phyloP scores from a whole-genome alignment of 1,284 basidiomycete species.

The Rhodotorula glutinis region DNA sequence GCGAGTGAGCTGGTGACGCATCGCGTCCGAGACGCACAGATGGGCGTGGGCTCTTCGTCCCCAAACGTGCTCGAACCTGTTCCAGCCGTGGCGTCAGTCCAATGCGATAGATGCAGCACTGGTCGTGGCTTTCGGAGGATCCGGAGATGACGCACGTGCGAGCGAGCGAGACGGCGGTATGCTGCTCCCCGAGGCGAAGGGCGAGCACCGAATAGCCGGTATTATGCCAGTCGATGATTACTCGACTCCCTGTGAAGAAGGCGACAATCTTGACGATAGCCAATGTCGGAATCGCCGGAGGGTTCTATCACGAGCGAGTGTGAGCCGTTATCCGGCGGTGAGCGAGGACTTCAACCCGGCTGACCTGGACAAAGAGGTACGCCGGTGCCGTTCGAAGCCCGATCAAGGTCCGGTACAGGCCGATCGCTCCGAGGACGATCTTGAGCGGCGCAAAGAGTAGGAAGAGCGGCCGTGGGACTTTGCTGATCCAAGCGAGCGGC shows the following conservation, averaged over 20 bases:
- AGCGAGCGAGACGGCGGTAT: slow-evolving; percentile 69
- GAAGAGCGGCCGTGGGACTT: slow-evolving; percentile 62
- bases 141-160: slow-evolving; percentile 57
- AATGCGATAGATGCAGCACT: not conserved
- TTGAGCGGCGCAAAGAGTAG: slow-evolving; percentile 75
- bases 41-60: slow-evolving; percentile 80
- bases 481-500: slow-evolving; percentile 59
- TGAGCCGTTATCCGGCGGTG: not conserved
- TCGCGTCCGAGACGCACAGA: slow-evolving; percentile 87
- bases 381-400: slow-evolving; percentile 67
- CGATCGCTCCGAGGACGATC: slow-evolving; percentile 64
- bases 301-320: slow-evolving; percentile 63
- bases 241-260: slow-evolving; percentile 64
- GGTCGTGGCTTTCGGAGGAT: not conserved
- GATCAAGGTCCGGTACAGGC: slow-evolving; percentile 63
- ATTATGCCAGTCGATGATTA: slow-evolving; percentile 99
- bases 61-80: slow-evolving; percentile 76
- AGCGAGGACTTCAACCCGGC: slow-evolving; percentile 39
- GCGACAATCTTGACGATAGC: slow-evolving; percentile 71
- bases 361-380: slow-evolving; percentile 83
- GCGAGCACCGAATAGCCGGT: slow-evolving; percentile 90
- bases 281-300: slow-evolving; percentile 92
- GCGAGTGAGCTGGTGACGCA: slow-evolving; percentile 66
- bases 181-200: slow-evolving; percentile 66
- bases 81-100: not conserved